These are phyloP conservation scores for Ascochyta clinopodiicola DNA, from an alignment of 2,329 filamentous ascomycete genomes.

Conservation along the genomic window DNA sequence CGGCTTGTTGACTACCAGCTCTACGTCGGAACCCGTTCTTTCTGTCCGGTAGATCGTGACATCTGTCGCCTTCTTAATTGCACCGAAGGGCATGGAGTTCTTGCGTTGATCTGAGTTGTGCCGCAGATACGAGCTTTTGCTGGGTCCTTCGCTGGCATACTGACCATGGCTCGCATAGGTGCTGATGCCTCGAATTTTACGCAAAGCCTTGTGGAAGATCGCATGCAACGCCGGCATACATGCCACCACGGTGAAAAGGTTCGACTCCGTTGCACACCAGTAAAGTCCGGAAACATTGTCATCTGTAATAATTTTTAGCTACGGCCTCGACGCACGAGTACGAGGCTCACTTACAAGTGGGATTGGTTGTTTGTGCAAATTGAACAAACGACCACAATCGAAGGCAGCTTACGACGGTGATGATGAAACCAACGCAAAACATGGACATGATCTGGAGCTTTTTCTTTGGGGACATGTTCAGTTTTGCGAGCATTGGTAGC, in stretches of 20 bases:
- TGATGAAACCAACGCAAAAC: slow-evolving; percentile 37
- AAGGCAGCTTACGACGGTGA: slow-evolving; percentile 33
- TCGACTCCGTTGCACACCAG: slow-evolving; percentile 36
- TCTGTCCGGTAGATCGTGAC: slow-evolving; percentile 29
- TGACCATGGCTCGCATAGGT: slow-evolving; percentile 23
- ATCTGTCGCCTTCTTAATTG: slow-evolving; percentile 31
- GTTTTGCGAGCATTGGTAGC: slow-evolving; percentile 28
- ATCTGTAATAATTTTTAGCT: slow-evolving; percentile 16
- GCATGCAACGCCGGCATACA: slow-evolving; percentile 39
- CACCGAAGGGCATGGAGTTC: slow-evolving; percentile 26
- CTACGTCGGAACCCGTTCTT: slow-evolving; percentile 28
- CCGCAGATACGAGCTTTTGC: slow-evolving; percentile 27
- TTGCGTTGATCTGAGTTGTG: slow-evolving; percentile 19
- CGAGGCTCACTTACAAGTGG: slow-evolving; percentile 26
- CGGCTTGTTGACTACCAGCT: slow-evolving; percentile 20
- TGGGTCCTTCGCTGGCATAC: slow-evolving; percentile 18
- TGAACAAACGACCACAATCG: slow-evolving; percentile 29
- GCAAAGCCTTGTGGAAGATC: slow-evolving; percentile 24
- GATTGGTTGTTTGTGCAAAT: slow-evolving; percentile 30
- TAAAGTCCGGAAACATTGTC: slow-evolving; percentile 35
- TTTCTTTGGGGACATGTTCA: slow-evolving; percentile 36
- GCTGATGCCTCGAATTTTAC: slow-evolving; percentile 18
- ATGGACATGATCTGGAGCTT: slow-evolving; percentile 39
- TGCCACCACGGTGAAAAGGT: slow-evolving; percentile 35
- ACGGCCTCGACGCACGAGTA: neutral